These are phyloP conservation scores for Kodamaea sagamina DNA, from an alignment of 805 yeast species.

Conservation along the genomic window DNA sequence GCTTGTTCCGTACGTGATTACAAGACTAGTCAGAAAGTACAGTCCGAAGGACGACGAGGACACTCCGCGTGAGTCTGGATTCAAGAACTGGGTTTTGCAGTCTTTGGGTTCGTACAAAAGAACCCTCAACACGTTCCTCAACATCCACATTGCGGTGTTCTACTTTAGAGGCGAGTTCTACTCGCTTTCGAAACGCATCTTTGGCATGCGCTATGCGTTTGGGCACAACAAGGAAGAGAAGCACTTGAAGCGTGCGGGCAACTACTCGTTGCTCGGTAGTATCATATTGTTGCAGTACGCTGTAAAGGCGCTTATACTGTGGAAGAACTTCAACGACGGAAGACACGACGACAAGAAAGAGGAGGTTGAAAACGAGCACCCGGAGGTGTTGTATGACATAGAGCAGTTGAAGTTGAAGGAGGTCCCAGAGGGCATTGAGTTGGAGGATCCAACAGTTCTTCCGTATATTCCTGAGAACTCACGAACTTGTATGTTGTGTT, in stretches of 20 bases:
- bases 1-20: constrained; percentile 58
- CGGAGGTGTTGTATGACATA: constrained; percentile 5
- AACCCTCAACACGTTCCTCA: constrained; percentile 54
- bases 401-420: constrained; percentile 33
- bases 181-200: constrained; percentile 70
- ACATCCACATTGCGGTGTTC: constrained; percentile 76
- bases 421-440: constrained; percentile 55
- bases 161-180: constrained; percentile 84
- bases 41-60: constrained; percentile 22
- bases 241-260: constrained; percentile 47
- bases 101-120: constrained; percentile 44
- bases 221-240: constrained; percentile 57
- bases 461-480: constrained; percentile 72
- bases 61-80: no score
- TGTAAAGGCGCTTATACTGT: constrained; percentile 43
- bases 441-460: constrained; percentile 56
- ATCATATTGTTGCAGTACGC: constrained; percentile 55
- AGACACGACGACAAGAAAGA: constrained; percentile 13
- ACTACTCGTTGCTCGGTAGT: constrained; percentile 76
- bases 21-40: constrained; percentile 29
- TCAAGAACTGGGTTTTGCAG: constrained; percentile 10
- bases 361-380: constrained; percentile 8
- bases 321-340: constrained; percentile 23
- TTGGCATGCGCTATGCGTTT: constrained; percentile 77
- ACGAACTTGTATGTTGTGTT: constrained; percentile 81